Evolutionary conservation across 495 filamentous ascomycete genomes (phyloP), one percentile per base, ranked within the genome.

Genomic region (Hypoxylon rickii): DNA sequence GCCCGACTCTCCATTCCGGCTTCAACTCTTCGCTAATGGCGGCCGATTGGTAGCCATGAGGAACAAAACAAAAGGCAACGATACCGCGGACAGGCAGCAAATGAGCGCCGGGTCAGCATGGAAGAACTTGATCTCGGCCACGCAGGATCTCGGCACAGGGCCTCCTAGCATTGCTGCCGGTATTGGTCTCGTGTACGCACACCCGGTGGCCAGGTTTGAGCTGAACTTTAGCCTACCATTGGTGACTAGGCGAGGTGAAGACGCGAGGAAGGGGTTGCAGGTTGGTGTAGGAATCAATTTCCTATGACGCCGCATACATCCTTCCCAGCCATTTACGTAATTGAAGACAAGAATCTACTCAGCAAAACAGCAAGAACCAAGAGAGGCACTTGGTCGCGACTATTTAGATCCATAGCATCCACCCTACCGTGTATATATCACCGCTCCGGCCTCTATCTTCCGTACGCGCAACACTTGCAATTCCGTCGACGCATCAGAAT

Each of bases 241-340:
- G 47, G 89, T 93, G 21, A 62, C 89, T 58, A 79, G 94, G 44
- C 83, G 77, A 60, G 89, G 88, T 8, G 94, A 98, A 72, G 87
- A 92, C 61, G 86, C 81, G 13, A 82, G 94, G 36, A 98, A 98
- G 74, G 94, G 94, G 7, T 58, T 99, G 58, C 88, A 91, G 66
- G 85, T 99, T 64, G 94, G 94, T 10, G 88, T 99, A 24, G 94
- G 94, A 19, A 90, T 97, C 58, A 95, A 84, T 67, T 96, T 97
- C 69, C 73, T 97, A 73, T 98, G 86, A 50, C 36, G 12, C 36
- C n/a, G 12, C 19, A 17, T 10, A n/a, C 11, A 39, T 45, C 34
- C 20, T 38, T 4, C 3, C 21, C 21, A 19, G 15, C 7, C 3
- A 18, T n/a, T 18, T n/a, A 7, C 6, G 3, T 16, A 21, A 2